Conservation (phyloP, 2,329 filamentous ascomycete species). For the Trichophyton equinum region DNA sequence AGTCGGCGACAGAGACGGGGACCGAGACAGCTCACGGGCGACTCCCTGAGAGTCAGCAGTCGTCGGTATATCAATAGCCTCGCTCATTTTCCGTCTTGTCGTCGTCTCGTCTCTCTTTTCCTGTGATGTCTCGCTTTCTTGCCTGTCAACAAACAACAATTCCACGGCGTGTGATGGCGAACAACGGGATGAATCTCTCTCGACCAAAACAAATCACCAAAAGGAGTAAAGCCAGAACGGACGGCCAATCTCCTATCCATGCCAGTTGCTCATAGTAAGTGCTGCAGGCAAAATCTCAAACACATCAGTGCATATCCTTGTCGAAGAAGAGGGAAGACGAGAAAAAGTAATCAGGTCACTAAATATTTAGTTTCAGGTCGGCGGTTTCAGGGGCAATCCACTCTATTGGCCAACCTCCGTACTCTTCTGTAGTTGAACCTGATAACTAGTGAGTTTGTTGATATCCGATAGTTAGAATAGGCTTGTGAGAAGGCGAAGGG, state of each 20-base stretch:
- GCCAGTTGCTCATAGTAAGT: background rate
- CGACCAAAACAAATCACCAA: background rate
- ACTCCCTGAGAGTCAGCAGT: background rate
- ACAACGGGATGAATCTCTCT: background rate
- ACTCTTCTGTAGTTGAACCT: background rate
- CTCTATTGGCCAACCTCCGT: background rate
- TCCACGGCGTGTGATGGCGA: background rate
- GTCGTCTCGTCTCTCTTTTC: too few species aligned
- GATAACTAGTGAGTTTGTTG: background rate
- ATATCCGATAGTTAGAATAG: background rate
- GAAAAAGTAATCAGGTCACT: background rate
- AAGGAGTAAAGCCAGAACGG: background rate
- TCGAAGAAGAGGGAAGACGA: background rate
- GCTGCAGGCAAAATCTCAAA: background rate
- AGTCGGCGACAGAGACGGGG: constrained; percentile 31
- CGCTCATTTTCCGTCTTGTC: constrained; percentile 1
- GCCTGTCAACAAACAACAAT: background rate
- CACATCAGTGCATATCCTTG: background rate
- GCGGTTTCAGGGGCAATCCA: background rate
- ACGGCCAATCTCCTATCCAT: constrained; percentile 2
- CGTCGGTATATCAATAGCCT: constrained; percentile 5
- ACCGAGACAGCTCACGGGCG: constrained; percentile 27
- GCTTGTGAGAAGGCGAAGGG: background rate
- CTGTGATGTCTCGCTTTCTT: background rate
- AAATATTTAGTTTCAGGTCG: background rate